phyloP scores from a whole-genome alignment of 495 filamentous ascomycete species.

The Aspergillus saccharolyticus region DNA sequence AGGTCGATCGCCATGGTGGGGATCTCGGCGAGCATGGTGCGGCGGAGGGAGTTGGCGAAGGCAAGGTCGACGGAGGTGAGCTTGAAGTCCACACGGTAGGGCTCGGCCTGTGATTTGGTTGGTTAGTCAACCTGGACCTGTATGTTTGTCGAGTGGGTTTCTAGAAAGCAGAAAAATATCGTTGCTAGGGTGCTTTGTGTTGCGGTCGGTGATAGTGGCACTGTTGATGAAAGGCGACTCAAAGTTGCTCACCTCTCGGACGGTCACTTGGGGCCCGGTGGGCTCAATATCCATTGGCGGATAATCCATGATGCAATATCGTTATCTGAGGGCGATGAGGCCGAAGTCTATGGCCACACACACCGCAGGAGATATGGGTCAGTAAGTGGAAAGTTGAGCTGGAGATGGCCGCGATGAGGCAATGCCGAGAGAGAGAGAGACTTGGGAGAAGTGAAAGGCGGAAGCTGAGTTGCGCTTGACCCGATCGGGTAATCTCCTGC shows the following conservation, averaged over 20 bases:
- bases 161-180: background rate
- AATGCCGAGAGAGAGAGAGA: background rate
- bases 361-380: background rate
- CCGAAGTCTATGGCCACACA: background rate
- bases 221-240: background rate
- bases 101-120: constrained; percentile 53
- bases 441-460: constrained; percentile 3
- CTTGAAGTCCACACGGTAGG: constrained; percentile 72
- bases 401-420: constrained; percentile 6
- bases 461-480: constrained; percentile 24
- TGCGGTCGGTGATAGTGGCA: constrained; percentile 7
- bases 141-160: too few species aligned
- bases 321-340: constrained; percentile 6
- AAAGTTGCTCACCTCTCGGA: constrained; percentile 55
- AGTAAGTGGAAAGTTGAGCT: background rate
- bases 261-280: constrained; percentile 62
- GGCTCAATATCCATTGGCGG: constrained; percentile 66
- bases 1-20: constrained; percentile 94
- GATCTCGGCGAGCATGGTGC: constrained; percentile 88
- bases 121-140: background rate
- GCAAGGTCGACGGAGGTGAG: constrained; percentile 74
- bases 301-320: constrained; percentile 55
- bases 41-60: constrained; percentile 92
- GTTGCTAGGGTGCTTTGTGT: constrained; percentile 6
- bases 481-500: constrained; percentile 26